Evolutionary conservation across 2,329 filamentous ascomycete species (phyloP).

Genomic region (Fusarium vanettenii): DNA sequence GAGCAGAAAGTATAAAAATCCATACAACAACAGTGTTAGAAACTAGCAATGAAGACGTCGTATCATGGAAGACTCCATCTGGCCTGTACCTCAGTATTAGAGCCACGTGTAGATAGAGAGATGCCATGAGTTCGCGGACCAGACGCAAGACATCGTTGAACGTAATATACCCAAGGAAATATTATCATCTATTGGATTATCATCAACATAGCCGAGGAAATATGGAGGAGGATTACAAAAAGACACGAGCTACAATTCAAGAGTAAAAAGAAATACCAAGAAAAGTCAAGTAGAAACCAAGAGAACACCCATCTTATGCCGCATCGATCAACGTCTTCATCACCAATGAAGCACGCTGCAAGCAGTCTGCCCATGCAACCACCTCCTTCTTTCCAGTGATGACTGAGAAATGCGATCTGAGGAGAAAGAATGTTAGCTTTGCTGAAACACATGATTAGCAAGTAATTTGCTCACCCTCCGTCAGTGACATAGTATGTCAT

Average conservation of each 20-base stretch:
- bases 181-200: not conserved
- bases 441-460: not conserved
- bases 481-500: slow-evolving; percentile 30
- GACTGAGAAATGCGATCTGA: slow-evolving; percentile 19
- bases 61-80: not conserved
- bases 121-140: not conserved
- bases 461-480: slow-evolving; percentile 4
- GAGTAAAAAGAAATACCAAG: not conserved
- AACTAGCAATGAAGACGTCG: not conserved
- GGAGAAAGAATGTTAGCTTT: not conserved
- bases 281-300: not conserved
- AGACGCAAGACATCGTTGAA: not conserved
- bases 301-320: not conserved
- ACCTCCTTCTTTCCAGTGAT: slow-evolving; percentile 20
- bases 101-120: not conserved
- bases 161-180: not conserved
- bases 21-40: not conserved
- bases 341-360: slow-evolving; percentile 18
- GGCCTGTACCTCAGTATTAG: not conserved
- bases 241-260: not conserved
- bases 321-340: slow-evolving; percentile 27
- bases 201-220: not conserved
- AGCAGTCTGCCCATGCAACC: slow-evolving; percentile 9
- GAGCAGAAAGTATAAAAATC: not conserved
- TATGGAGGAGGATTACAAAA: not conserved